These are phyloP conservation scores for Actinomortierella ambigua DNA, from an alignment of 371 early-diverging fungal species.

Conservation along the genomic window DNA sequence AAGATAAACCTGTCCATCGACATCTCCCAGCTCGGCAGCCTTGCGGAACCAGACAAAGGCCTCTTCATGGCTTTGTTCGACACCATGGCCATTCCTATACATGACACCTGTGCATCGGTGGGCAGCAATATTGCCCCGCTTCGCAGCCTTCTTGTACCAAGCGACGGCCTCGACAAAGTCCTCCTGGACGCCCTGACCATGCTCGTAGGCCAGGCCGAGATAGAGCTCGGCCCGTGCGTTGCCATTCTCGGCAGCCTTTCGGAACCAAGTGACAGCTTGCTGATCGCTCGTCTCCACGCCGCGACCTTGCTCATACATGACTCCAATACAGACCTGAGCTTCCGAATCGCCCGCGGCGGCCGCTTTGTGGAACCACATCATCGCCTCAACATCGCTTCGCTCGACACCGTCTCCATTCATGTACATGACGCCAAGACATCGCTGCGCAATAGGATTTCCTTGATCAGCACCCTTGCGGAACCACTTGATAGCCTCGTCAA, in stretches of 20 bases:
- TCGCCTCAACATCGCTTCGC: constrained; percentile 66
- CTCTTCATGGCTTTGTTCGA: constrained; percentile 56
- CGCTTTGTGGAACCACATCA: constrained; percentile 72
- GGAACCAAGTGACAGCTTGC: constrained; percentile 80
- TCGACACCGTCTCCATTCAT: constrained; percentile 83
- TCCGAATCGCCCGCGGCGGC: constrained; percentile 79
- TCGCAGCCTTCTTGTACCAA: constrained; percentile 77
- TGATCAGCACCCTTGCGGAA: no score
- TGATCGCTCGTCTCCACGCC: constrained; percentile 63
- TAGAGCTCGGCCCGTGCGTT: constrained; percentile 59
- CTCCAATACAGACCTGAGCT: constrained; percentile 80
- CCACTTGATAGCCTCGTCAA: no score
- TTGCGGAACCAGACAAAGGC: constrained; percentile 85
- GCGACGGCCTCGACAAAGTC: constrained; percentile 62
- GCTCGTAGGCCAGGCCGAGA: constrained; percentile 78
- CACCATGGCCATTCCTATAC: constrained; percentile 84
- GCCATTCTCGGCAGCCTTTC: constrained; percentile 69
- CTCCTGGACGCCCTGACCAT: constrained; percentile 78
- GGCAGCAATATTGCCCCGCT: constrained; percentile 69
- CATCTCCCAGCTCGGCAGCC: constrained; percentile 81
- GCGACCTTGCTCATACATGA: constrained; percentile 81
- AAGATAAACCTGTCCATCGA: constrained; percentile 74
- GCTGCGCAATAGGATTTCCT: no score
- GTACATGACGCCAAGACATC: no score
- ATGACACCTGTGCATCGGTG: constrained; percentile 87